Base-by-base conservation (phyloP, 2,329 filamentous ascomycete genomes). In the Fusarium sp. region DNA sequence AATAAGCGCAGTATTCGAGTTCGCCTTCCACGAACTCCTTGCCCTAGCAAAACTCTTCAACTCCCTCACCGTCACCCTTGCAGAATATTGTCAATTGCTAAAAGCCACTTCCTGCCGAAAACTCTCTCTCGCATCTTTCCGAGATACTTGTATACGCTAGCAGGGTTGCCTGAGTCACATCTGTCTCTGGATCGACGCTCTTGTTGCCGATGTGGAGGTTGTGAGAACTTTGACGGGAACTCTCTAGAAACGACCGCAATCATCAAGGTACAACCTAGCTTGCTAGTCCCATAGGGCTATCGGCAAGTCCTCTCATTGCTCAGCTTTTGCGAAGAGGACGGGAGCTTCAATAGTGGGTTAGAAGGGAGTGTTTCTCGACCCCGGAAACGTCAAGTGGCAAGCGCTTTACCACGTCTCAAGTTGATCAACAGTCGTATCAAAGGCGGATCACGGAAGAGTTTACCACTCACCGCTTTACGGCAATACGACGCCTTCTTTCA, bases 391-490 rank as follows among this genome's bases (percentile, higher is more conserved):
- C 32, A 53, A 46, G 64, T 54, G 64, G 56, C 44, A 68, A 56
- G 49, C 42, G 20, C 35, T 40, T 37, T 54, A 67, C 40, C 40
- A 63, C 27, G 64, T 54, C 45, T 56, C 49, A 57, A 67, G 35
- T 63, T 67, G 63, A 67, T 67, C 38, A 63, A 67, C 55, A 32
- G 49, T 62, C 49, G 48, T 50, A 67, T 67, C 32, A 38, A 61
- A 38, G 64, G 48, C 64, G 64, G 64, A 62, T 55, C 49, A 49
- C 64, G 56, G 57, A 63, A 67, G 30, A 26, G 27, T 46, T 67
- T 67, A 50, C 64, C 64, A 67, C 35, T 68, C 64, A 56, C 55
- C 63, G 57, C 64, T 55, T 50, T 56, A 49, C 45, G 64, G 64
- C 64, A 62, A 67, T 67, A 63, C 64, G 50, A 67, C 64, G 23